These are phyloP conservation scores for Botrytis deweyae DNA, from an alignment of 2,329 filamentous ascomycete species.

Conservation along the genomic window DNA sequence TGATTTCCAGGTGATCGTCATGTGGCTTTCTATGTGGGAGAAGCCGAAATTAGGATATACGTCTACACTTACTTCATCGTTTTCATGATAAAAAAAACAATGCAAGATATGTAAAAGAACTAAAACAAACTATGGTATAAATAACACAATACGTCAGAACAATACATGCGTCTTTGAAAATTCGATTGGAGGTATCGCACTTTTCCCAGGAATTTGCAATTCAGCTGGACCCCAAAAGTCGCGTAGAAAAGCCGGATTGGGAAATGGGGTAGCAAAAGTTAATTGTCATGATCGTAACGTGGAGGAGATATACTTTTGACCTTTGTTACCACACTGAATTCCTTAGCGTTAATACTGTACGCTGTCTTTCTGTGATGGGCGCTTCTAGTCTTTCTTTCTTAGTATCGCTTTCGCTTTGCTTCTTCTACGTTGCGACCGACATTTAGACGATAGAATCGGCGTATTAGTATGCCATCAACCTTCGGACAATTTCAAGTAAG, in stretches of 20 bases:
- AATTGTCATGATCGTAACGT: constrained; percentile 19
- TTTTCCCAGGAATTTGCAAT: constrained; percentile 2
- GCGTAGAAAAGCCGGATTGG: constrained; percentile 16
- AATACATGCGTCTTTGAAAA: not conserved
- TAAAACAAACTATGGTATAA: not conserved
- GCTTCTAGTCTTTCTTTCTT: constrained; percentile 9
- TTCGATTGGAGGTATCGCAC: not conserved
- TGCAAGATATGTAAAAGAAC: not conserved
- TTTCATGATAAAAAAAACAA: not conserved
- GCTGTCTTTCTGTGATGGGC: constrained; percentile 8
- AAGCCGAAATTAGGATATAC: constrained; percentile 2
- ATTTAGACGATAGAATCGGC: constrained; percentile 7
- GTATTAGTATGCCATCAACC: not conserved
- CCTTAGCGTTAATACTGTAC: not conserved
- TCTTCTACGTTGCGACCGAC: constrained; percentile 5
- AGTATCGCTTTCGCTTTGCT: not conserved
- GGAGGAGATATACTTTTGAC: constrained; percentile 16
- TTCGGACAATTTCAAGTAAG: constrained; percentile 19
- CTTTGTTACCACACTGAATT: not conserved
- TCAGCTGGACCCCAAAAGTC: constrained; percentile 23
- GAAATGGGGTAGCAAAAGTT: not conserved
- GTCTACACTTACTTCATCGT: not conserved
- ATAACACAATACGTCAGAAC: not conserved
- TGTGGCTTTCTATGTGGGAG: constrained; percentile 3
- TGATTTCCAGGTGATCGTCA: constrained; percentile 4